Percentiles rank a stretch among this genome's conserved stretches.
These are phyloP conservation scores for Cetradonia linearis DNA, from an alignment of 495 filamentous ascomycete genomes.

Conservation along the genomic window DNA sequence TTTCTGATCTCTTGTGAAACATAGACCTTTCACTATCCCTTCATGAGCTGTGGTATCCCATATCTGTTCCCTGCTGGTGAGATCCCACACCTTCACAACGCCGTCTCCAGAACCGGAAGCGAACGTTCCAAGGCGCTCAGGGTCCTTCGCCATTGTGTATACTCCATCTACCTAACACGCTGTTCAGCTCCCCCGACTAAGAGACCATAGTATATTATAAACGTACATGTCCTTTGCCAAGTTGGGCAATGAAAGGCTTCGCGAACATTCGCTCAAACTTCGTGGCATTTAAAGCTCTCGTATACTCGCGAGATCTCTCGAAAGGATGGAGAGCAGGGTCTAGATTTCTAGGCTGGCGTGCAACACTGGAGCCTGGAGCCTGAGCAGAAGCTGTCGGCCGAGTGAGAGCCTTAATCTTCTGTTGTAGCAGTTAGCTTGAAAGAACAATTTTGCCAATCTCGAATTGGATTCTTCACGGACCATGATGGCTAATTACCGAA, in stretches of 20 bases:
- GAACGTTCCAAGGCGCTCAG: constrained; percentile 55
- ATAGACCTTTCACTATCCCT: constrained; percentile 83
- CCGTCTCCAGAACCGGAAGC: constrained; percentile 78
- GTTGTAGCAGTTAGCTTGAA: background rate
- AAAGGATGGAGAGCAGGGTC: constrained; percentile 92
- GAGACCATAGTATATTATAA: background rate
- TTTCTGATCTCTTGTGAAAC: constrained; percentile 74
- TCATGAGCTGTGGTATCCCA: constrained; percentile 76
- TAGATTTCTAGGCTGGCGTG: constrained; percentile 72
- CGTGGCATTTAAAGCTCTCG: constrained; percentile 75
- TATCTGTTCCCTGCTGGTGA: constrained; percentile 65
- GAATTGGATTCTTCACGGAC: background rate
- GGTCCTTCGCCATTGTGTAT: constrained; percentile 62
- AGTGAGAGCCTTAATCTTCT: constrained; percentile 92
- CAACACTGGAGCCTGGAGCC: constrained; percentile 63
- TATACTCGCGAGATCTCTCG: constrained; percentile 88
- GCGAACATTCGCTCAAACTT: constrained; percentile 96
- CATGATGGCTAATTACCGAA: constrained; percentile 8
- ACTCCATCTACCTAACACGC: constrained; percentile 56
- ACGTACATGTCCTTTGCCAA: constrained; percentile 75
- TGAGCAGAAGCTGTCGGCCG: constrained; percentile 67
- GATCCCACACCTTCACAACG: constrained; percentile 83
- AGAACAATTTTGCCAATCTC: no score
- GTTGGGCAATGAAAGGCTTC: constrained; percentile 76
- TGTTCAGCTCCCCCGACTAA: background rate